Evolutionary conservation across 2,329 filamentous ascomycete genomes (phyloP).

Genomic region (Paraconiothyrium sp.): DNA sequence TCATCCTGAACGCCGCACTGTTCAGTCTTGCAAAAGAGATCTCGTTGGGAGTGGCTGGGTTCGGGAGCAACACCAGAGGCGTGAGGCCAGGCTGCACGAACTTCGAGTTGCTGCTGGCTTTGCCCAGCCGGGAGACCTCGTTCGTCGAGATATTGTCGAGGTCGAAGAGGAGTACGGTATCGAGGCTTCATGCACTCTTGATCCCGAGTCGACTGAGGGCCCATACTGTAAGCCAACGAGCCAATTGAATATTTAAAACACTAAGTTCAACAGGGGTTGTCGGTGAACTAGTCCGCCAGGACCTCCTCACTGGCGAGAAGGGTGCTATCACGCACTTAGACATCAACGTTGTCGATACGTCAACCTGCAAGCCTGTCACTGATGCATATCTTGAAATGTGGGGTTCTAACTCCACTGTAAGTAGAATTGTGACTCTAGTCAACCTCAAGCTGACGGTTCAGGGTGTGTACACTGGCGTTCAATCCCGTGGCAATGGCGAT

Average conservation of each 20-base stretch:
- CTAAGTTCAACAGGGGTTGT: slow-evolving; percentile 46
- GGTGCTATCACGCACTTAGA: slow-evolving; percentile 63
- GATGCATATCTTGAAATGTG: slow-evolving; percentile 64
- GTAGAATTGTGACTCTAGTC: not conserved
- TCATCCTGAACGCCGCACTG: slow-evolving; percentile 50
- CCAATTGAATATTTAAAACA: not conserved
- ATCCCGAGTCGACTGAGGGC: slow-evolving; percentile 45
- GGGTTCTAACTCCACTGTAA: slow-evolving; percentile 45
- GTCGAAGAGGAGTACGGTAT: slow-evolving; percentile 39
- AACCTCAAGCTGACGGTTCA: slow-evolving; percentile 19
- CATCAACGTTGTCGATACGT: slow-evolving; percentile 63
- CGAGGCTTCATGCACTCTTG: slow-evolving; percentile 43
- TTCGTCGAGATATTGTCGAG: slow-evolving; percentile 39
- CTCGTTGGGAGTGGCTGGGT: slow-evolving; percentile 45
- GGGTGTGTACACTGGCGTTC: slow-evolving; percentile 61
- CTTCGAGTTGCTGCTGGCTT: slow-evolving; percentile 50
- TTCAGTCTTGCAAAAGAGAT: slow-evolving; percentile 46
- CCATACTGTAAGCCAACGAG: slow-evolving; percentile 41
- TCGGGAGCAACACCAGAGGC: slow-evolving; percentile 48
- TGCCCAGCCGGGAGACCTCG: slow-evolving; percentile 39
- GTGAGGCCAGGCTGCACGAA: slow-evolving; percentile 49
- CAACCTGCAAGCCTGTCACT: slow-evolving; percentile 61
- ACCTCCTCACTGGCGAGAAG: slow-evolving; percentile 60
- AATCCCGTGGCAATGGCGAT: slow-evolving; percentile 47
- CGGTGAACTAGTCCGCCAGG: slow-evolving; percentile 61